Conservation (phyloP, 768 basidiomycete species). For the Termitomyces sp. region DNA sequence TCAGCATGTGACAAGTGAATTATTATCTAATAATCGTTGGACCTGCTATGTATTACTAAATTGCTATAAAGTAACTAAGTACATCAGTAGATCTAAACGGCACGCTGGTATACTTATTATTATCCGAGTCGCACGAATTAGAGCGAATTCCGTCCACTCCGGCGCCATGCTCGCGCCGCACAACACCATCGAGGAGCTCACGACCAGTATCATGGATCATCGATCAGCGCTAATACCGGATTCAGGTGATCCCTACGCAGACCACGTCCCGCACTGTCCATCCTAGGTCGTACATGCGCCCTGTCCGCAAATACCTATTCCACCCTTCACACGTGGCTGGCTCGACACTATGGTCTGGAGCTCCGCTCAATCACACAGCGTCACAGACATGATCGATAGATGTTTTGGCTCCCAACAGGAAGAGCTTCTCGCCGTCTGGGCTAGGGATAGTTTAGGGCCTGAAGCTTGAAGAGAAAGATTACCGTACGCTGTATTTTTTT, state of each 20-base stretch:
- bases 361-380: conserved; percentile 68
- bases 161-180: background rate
- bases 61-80: too few species aligned
- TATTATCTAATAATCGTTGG: too few species aligned
- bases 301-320: conserved; percentile 46
- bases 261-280: conserved; percentile 30
- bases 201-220: background rate
- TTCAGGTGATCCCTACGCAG: background rate
- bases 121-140: too few species aligned
- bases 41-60: too few species aligned
- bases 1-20: too few species aligned
- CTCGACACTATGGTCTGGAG: conserved; percentile 88
- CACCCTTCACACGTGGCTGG: too few species aligned
- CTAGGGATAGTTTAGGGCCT: conserved; percentile 78
- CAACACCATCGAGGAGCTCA: background rate
- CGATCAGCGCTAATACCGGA: background rate
- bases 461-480: conserved; percentile 53
- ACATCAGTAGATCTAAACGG: conserved; percentile 83
- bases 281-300: conserved; percentile 63
- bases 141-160: conserved; percentile 11
- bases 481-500: conserved; percentile 55
- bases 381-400: conserved; percentile 67
- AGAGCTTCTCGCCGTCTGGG: conserved; percentile 68
- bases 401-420: conserved; percentile 48
- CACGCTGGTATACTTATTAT: conserved; percentile 66